Conservation (phyloP, 2,329 filamentous ascomycete genomes). For the Lachnellula suecica region DNA sequence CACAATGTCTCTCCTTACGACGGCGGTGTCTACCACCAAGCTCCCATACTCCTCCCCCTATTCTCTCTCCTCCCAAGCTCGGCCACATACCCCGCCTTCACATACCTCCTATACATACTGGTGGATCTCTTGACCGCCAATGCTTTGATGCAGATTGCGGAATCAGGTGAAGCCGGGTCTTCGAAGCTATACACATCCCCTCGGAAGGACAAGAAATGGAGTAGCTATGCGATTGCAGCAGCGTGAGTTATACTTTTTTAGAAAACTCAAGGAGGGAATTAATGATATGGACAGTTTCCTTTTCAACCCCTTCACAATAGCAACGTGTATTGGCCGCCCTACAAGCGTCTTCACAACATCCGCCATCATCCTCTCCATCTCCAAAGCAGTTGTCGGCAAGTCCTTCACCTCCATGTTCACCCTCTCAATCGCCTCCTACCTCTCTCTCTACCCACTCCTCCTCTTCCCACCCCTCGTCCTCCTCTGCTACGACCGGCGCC, state of each 20-base stretch:
- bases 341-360: conserved; percentile 87
- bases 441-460: conserved; percentile 88
- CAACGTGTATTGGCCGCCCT: conserved; percentile 85
- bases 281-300: conserved; percentile 61
- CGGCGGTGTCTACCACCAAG: conserved; percentile 80
- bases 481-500: conserved; percentile 69
- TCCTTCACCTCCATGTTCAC: conserved; percentile 78
- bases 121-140: conserved; percentile 82
- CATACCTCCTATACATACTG: conserved; percentile 75
- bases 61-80: conserved; percentile 84
- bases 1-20: conserved; percentile 97
- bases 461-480: conserved; percentile 80
- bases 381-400: conserved; percentile 74
- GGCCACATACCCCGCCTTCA: conserved; percentile 66
- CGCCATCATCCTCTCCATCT: conserved; percentile 80
- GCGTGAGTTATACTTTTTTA: conserved; percentile 53
- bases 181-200: conserved; percentile 77
- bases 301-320: conserved; percentile 92
- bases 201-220: conserved; percentile 72
- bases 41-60: conserved; percentile 84
- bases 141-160: conserved; percentile 75
- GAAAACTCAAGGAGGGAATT: not conserved
- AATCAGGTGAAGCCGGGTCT: conserved; percentile 75
- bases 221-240: conserved; percentile 72
- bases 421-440: conserved; percentile 82